These are phyloP conservation scores for Staphylotrichum tortipilum DNA, from an alignment of 495 filamentous ascomycete genomes.

Conservation along the genomic window DNA sequence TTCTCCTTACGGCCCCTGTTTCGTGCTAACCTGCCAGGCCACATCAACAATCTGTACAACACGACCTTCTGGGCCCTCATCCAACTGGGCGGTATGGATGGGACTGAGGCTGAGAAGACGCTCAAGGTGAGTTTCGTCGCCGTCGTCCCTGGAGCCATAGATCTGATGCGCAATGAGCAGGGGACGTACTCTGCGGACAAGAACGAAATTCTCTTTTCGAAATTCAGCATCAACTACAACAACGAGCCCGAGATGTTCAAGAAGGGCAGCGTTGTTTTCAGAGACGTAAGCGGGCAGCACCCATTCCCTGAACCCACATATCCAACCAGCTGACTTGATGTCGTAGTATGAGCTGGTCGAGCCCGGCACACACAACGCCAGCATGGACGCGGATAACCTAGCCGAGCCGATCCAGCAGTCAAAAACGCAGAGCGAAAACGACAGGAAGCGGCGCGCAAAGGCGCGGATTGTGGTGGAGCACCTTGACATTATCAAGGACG, in stretches of 20 bases:
- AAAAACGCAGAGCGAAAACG: conserved; percentile 68
- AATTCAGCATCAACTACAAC: conserved; percentile 93
- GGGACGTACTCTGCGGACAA: conserved; percentile 80
- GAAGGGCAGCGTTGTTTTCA: conserved; percentile 84
- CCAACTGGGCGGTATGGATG: conserved; percentile 61
- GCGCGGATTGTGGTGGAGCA: conserved; percentile 73
- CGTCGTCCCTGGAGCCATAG: not conserved
- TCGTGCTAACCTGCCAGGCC: conserved; percentile 44
- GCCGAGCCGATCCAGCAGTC: conserved; percentile 45
- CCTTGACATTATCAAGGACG: conserved; percentile 86
- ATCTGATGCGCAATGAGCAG: conserved; percentile 31
- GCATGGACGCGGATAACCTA: conserved; percentile 27
- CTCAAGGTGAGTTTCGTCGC: conserved; percentile 48
- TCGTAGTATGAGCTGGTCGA: conserved; percentile 46
- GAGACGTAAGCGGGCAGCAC: conserved; percentile 53
- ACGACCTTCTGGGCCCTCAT: conserved; percentile 93
- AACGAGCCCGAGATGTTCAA: conserved; percentile 86
- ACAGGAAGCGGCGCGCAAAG: conserved; percentile 64
- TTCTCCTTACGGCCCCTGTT: not conserved
- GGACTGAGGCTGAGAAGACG: conserved; percentile 67
- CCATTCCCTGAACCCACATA: not conserved
- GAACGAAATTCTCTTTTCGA: conserved; percentile 89
- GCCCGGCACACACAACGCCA: conserved; percentile 33
- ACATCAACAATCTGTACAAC: conserved; percentile 98
- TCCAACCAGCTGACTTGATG: conserved; percentile 6